A percentile compares a stretch with the other conserved stretches of the same genome.
phyloP scores from a whole-genome alignment of 2,329 filamentous ascomycete genomes.

The Dactylellina haptotyla region DNA sequence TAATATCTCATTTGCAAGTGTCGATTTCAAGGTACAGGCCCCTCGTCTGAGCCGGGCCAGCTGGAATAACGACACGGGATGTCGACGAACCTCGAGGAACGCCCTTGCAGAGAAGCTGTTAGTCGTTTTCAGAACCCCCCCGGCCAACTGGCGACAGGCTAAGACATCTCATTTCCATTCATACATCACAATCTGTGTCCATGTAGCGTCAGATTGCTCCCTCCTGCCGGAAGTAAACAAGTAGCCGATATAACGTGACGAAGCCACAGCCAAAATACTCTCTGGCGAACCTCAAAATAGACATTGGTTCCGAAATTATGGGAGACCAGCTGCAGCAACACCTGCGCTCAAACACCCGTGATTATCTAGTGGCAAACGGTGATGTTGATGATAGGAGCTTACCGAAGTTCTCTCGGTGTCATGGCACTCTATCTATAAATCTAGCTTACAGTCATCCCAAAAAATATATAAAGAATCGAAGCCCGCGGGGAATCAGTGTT shows the following conservation, averaged over 20 bases:
- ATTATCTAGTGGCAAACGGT: no score
- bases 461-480: no score
- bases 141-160: constrained; percentile 33
- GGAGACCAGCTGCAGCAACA: no score
- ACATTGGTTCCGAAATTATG: constrained; percentile 37
- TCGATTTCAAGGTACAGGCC: constrained; percentile 1
- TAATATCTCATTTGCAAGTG: constrained; percentile 12
- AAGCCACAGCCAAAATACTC: constrained; percentile 5
- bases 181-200: constrained; percentile 11
- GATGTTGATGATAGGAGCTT: no score
- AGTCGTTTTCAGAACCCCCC: background rate
- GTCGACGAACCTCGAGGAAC: constrained; percentile 28
- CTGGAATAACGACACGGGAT: constrained; percentile 24
- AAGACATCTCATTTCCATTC: constrained; percentile 54
- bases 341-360: no score
- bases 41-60: constrained; percentile 3
- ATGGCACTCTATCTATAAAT: no score
- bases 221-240: constrained; percentile 45
- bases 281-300: constrained; percentile 27
- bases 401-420: no score
- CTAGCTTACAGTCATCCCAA: no score
- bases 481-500: no score
- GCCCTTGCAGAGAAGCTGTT: constrained; percentile 32
- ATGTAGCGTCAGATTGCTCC: constrained; percentile 24
- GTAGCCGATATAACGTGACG: constrained; percentile 33